Evolutionary conservation across 768 basidiomycete genomes (phyloP).

Genomic region (Naganishia randhawae): DNA sequence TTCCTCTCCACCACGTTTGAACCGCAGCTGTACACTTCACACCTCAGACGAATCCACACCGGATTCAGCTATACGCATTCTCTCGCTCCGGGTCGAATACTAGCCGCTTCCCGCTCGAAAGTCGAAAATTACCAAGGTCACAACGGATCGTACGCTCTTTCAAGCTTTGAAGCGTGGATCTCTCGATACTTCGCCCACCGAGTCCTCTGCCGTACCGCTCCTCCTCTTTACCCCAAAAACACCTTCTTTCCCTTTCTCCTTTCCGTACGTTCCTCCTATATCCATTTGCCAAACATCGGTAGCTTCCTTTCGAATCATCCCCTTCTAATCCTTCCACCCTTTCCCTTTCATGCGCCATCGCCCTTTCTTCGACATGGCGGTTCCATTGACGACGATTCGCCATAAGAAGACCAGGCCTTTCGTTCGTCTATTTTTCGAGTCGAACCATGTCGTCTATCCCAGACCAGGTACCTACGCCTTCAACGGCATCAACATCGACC

Average conservation of each 20-base stretch:
- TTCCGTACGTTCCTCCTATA: conserved; percentile 17
- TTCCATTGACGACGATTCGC: too few species aligned
- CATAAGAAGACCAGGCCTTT: neutral
- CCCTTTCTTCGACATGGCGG: conserved; percentile 4
- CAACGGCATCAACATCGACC: conserved; percentile 17
- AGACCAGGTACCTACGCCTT: conserved; percentile 11
- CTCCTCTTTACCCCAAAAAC: neutral
- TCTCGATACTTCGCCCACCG: neutral
- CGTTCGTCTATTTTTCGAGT: neutral
- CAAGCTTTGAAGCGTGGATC: neutral
- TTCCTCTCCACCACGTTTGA: too few species aligned
- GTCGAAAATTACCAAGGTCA: neutral
- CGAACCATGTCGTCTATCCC: neutral
- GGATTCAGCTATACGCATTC: too few species aligned
- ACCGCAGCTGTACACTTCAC: too few species aligned
- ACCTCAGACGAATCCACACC: too few species aligned
- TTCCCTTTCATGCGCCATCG: conserved; percentile 13
- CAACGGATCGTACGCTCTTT: neutral
- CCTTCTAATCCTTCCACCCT: conserved; percentile 13
- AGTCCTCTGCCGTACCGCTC: neutral
- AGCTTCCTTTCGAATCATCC: conserved; percentile 9
- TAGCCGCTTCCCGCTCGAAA: neutral
- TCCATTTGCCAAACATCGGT: neutral
- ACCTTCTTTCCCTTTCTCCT: neutral
- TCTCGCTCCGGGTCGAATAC: too few species aligned